Evolutionary conservation across 352 stramenopile species (phyloP).

Genomic region (Hyaloperonospora brassicae): DNA sequence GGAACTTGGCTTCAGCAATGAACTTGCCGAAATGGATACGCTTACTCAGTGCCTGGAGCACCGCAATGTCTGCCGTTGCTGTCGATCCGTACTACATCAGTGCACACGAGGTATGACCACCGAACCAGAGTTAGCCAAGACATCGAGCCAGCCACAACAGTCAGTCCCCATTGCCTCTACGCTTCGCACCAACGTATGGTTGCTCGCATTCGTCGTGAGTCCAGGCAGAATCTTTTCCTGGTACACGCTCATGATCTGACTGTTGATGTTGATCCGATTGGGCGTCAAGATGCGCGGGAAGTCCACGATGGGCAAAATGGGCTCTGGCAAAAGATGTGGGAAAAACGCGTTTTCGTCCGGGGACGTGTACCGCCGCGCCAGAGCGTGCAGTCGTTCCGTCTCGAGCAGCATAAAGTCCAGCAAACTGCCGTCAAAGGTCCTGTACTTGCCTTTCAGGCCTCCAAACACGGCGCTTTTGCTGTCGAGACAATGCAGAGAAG

Average conservation of each 20-base stretch:
- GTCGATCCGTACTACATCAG: slow-evolving; percentile 62
- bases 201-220: slow-evolving; percentile 83
- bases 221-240: slow-evolving; percentile 91
- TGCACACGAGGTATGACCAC: too few species aligned
- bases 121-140: not conserved
- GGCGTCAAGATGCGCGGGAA: slow-evolving; percentile 91
- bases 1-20: slow-evolving; percentile 96
- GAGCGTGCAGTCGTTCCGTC: slow-evolving; percentile 92
- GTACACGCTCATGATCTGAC: slow-evolving; percentile 95
- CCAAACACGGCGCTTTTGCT: slow-evolving; percentile 68
- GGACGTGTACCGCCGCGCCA: slow-evolving; percentile 95
- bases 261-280: slow-evolving; percentile 97
- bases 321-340: slow-evolving; percentile 82
- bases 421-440: slow-evolving; percentile 76
- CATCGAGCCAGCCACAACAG: not conserved
- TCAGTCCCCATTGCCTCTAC: not conserved
- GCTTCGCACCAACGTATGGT: slow-evolving; percentile 61
- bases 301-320: slow-evolving; percentile 88
- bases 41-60: slow-evolving; percentile 93
- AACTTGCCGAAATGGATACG: slow-evolving; percentile 99
- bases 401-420: slow-evolving; percentile 97
- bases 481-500: not conserved
- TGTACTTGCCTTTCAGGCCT: slow-evolving; percentile 80
- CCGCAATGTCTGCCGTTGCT: slow-evolving; percentile 84
- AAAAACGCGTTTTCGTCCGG: slow-evolving; percentile 99